phyloP scores from a whole-genome alignment of 805 yeast species.

The Kazachstania viticola region DNA sequence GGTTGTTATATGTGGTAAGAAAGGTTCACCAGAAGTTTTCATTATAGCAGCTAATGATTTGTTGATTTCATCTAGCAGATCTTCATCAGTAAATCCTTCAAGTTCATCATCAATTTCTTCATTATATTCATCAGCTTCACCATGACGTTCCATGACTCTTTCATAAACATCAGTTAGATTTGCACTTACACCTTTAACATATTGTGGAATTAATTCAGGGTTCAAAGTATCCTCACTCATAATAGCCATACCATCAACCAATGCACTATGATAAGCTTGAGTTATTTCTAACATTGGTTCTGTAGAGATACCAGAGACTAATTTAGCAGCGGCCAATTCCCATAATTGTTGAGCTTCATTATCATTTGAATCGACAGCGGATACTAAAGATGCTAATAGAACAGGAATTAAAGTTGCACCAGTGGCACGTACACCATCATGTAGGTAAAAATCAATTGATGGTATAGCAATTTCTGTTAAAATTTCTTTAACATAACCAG shows the following conservation, averaged over 20 bases:
- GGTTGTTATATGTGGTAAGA: conserved; percentile 52
- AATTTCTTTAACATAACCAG: conserved; percentile 70
- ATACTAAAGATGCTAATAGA: conserved; percentile 49
- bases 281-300: conserved; percentile 81
- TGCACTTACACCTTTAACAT: conserved; percentile 48
- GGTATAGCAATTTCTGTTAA: conserved; percentile 74
- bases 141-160: conserved; percentile 61
- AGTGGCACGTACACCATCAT: conserved; percentile 89
- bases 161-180: conserved; percentile 58
- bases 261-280: conserved; percentile 63
- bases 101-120: conserved; percentile 81
- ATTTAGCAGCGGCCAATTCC: conserved; percentile 54
- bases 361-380: conserved; percentile 39
- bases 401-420: conserved; percentile 80
- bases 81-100: conserved; percentile 81
- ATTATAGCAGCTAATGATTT: conserved; percentile 62
- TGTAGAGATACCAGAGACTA: conserved; percentile 52
- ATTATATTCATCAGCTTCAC: conserved; percentile 72
- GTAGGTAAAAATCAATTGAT: conserved; percentile 80
- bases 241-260: conserved; percentile 52
- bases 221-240: conserved; percentile 57
- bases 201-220: conserved; percentile 39
- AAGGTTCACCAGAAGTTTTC: conserved; percentile 45
- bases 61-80: conserved; percentile 74
- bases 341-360: conserved; percentile 56